Evolutionary conservation across 306 rosid species (phyloP).

Genomic region (Quercus berberidifolia): DNA sequence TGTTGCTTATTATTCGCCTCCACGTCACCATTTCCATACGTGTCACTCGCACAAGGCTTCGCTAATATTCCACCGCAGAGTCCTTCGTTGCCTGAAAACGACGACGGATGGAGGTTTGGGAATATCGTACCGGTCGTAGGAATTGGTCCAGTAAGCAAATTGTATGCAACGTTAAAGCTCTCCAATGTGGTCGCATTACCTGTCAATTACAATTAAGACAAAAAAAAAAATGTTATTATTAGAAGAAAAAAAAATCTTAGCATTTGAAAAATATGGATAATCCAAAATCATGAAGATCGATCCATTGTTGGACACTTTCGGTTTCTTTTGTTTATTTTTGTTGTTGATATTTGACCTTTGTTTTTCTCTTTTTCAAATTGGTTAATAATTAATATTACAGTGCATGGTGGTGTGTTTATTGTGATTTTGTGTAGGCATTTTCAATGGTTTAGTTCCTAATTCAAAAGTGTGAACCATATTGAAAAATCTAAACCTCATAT

Average conservation of each 20-base stretch:
- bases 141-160: slow-evolving; percentile 69
- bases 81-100: slow-evolving; percentile 70
- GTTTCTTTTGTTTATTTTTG: not conserved
- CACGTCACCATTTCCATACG: slow-evolving; percentile 17
- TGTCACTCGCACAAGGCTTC: slow-evolving; percentile 58
- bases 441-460: too few species aligned
- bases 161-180: slow-evolving; percentile 75
- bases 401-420: too few species aligned
- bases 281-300: not conserved
- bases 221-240: too few species aligned
- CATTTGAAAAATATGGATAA: not conserved
- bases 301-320: not conserved
- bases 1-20: slow-evolving; percentile 37
- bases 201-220: too few species aligned
- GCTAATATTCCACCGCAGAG: slow-evolving; percentile 63
- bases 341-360: not conserved
- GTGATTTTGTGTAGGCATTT: too few species aligned
- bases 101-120: slow-evolving; percentile 63
- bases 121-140: slow-evolving; percentile 62
- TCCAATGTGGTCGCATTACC: slow-evolving; percentile 40
- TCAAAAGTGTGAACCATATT: too few species aligned
- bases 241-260: too few species aligned
- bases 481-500: too few species aligned
- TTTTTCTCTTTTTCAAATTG: too few species aligned
- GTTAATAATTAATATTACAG: too few species aligned